phyloP scores from a whole-genome alignment of 2,329 filamentous ascomycete species.

The Beauveria varroae region DNA sequence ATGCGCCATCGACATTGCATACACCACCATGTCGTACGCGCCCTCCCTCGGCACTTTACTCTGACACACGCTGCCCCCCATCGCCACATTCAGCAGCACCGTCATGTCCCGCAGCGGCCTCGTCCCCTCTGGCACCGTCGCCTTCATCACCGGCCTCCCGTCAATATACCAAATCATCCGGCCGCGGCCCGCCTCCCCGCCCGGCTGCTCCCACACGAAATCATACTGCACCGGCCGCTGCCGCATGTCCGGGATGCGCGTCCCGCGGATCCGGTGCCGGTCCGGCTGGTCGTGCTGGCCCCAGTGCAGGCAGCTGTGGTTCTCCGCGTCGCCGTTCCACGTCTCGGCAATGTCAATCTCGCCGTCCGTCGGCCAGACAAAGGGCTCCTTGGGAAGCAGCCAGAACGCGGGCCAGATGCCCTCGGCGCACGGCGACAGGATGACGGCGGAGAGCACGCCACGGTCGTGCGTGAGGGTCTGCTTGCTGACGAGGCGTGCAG shows the following conservation, averaged over 20 bases:
- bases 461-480: constrained; percentile 42
- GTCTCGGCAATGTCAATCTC: constrained; percentile 54
- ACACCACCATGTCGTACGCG: constrained; percentile 48
- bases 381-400: constrained; percentile 51
- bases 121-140: constrained; percentile 41
- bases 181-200: constrained; percentile 34
- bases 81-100: constrained; percentile 52
- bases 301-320: constrained; percentile 53
- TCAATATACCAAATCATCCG: constrained; percentile 54
- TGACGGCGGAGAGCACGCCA: constrained; percentile 44
- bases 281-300: constrained; percentile 46
- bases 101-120: constrained; percentile 48
- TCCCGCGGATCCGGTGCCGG: constrained; percentile 50
- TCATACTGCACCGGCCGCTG: constrained; percentile 42
- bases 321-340: constrained; percentile 51
- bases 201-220: constrained; percentile 47
- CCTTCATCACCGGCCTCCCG: constrained; percentile 49
- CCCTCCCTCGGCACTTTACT: constrained; percentile 45
- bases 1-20: constrained; percentile 43
- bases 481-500: constrained; percentile 46
- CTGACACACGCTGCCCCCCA: constrained; percentile 52
- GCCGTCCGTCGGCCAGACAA: constrained; percentile 50
- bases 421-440: constrained; percentile 43
- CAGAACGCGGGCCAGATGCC: constrained; percentile 58
- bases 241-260: constrained; percentile 41